Conservation (phyloP, 345 rosid genomes). For the Excoecaria agallocha region DNA sequence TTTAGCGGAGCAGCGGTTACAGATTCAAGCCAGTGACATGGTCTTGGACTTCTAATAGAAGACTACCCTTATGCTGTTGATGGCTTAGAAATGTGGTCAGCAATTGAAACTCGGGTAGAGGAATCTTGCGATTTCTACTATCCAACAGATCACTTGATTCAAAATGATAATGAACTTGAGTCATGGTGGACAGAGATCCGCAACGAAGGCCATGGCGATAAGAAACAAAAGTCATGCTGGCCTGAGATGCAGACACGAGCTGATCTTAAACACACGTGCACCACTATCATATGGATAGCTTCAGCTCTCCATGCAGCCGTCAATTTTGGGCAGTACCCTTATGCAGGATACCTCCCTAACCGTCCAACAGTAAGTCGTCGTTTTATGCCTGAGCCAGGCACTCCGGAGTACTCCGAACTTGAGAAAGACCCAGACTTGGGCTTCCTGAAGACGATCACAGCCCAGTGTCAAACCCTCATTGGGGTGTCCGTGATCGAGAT, state of each 20-base stretch:
- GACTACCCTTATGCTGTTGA: constrained; percentile 94
- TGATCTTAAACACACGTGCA: constrained; percentile 64
- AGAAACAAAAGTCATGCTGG: constrained; percentile 74
- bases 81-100: constrained; percentile 88
- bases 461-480: constrained; percentile 79
- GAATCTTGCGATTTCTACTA: constrained; percentile 80
- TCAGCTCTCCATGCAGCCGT: constrained; percentile 97
- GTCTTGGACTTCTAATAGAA: constrained; percentile 70
- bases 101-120: constrained; percentile 73
- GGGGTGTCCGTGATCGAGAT: constrained; percentile 85
- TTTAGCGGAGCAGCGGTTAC: constrained; percentile 71
- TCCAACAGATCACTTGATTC: constrained; percentile 50
- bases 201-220: constrained; percentile 77
- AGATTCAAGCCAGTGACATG: constrained; percentile 45
- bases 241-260: constrained; percentile 53
- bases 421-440: constrained; percentile 47
- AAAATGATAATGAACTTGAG: constrained; percentile 64
- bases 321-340: constrained; percentile 93
- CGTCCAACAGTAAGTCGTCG: constrained; percentile 84
- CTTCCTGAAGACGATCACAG: constrained; percentile 80
- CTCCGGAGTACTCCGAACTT: constrained; percentile 60
- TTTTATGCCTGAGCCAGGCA: constrained; percentile 92
- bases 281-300: constrained; percentile 82
- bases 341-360: constrained; percentile 93
- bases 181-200: constrained; percentile 87